phyloP scores from a whole-genome alignment of 2,329 filamentous ascomycete species.

The Dactylellina haptotyla region DNA sequence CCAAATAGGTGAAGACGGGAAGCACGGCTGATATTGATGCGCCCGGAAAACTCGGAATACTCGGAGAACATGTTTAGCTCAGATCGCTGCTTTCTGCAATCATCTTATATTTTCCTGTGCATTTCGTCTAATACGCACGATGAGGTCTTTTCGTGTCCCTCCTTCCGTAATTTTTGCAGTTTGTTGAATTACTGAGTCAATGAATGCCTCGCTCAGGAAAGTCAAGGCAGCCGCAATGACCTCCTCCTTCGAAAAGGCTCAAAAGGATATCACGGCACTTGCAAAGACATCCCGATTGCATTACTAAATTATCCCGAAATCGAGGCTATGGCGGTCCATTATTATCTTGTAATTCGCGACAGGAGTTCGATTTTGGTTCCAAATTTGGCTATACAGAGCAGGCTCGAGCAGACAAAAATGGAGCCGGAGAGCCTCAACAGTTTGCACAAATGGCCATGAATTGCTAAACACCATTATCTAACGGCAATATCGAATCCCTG shows the following conservation, averaged over 20 bases:
- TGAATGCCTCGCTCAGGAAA: not conserved
- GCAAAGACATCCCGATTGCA: not conserved
- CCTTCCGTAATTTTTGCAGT: too few relatives aligned
- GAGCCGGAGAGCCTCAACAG: not conserved
- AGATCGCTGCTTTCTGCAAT: not conserved
- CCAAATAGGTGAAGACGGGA: not conserved
- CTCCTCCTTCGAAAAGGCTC: not conserved
- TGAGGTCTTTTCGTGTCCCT: not conserved
- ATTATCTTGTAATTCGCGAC: not conserved
- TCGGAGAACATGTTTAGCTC: too few relatives aligned
- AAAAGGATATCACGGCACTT: slow-evolving; percentile 10
- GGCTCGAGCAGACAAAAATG: too few relatives aligned
- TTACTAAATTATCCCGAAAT: slow-evolving; percentile 4
- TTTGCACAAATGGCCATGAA: not conserved
- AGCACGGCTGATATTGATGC: slow-evolving; percentile 12
- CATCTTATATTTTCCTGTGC: not conserved
- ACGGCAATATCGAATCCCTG: slow-evolving; percentile 6
- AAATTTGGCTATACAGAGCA: too few relatives aligned
- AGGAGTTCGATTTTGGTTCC: not conserved
- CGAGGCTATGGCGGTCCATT: not conserved
- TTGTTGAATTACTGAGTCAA: not conserved
- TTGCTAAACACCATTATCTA: slow-evolving; percentile 23
- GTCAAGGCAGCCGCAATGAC: slow-evolving; percentile 13
- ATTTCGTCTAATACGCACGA: not conserved
- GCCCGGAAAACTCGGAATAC: slow-evolving; percentile 17